Conservation (phyloP, 73 alveolate genomes). For the Tetrahymena malaccensis region DNA sequence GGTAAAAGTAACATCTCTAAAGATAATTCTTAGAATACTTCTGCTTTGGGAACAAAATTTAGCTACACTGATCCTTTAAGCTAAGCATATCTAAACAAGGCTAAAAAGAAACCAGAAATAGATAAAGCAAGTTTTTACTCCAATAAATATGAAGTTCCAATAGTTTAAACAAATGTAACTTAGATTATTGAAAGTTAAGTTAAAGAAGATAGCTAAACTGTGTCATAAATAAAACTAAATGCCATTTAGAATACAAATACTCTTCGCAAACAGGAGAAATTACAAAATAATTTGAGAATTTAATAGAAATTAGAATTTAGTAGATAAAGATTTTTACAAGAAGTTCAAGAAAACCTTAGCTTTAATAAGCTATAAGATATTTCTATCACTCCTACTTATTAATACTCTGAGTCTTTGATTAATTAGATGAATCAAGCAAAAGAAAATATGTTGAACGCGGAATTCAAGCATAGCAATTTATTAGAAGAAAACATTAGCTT, state of each 20-base stretch:
- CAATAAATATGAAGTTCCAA: not conserved
- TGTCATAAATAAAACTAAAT: not conserved
- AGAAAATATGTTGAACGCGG: not conserved
- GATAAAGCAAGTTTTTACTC: not conserved
- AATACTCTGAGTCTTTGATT: not conserved
- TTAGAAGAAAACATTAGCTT: not conserved
- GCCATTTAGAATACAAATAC: not conserved
- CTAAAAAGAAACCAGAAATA: not conserved
- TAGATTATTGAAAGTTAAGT: not conserved
- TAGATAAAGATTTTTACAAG: not conserved
- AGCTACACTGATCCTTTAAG: not conserved
- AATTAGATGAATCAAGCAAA: not conserved
- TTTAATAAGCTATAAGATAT: not conserved
- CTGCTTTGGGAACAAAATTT: not conserved
- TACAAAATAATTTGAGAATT: not conserved
- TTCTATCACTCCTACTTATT: not conserved
- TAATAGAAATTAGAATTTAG: not conserved
- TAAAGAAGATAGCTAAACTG: not conserved
- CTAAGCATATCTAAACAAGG: not conserved
- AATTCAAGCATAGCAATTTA: not conserved
- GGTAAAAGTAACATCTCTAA: not conserved
- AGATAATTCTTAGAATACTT: not conserved
- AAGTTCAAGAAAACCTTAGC: not conserved
- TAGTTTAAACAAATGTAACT: not conserved
- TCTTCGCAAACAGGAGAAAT: not conserved